Evolutionary conservation across 805 yeast species (phyloP).

Genomic region (Saccharomycopsis guyanensis): DNA sequence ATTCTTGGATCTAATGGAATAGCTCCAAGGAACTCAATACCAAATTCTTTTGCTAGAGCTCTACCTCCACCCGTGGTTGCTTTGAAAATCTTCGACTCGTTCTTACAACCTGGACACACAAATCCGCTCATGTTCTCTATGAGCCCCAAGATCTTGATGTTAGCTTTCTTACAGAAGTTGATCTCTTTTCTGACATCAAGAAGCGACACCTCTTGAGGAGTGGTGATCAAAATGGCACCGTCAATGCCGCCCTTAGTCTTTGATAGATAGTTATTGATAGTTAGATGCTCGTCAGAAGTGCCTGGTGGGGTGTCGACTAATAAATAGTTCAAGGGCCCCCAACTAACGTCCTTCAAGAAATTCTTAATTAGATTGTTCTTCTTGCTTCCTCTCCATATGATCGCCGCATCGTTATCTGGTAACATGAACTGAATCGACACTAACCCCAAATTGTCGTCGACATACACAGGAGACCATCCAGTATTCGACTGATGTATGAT

Average conservation of each 20-base stretch:
- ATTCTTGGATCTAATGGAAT: slow-evolving; percentile 96
- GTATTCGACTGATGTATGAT: slow-evolving; percentile 79
- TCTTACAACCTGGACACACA: slow-evolving; percentile 91
- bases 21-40: slow-evolving; percentile 74
- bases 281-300: slow-evolving; percentile 92
- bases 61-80: slow-evolving; percentile 98
- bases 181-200: slow-evolving; percentile 94
- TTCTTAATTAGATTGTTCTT: slow-evolving; percentile 90
- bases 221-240: slow-evolving; percentile 91
- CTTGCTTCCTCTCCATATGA: slow-evolving; percentile 97
- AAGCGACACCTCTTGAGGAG: slow-evolving; percentile 96
- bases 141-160: slow-evolving; percentile 74
- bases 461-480: slow-evolving; percentile 97
- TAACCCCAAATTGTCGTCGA: slow-evolving; percentile 88
- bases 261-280: slow-evolving; percentile 71
- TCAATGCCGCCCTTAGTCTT: slow-evolving; percentile 79
- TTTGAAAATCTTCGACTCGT: slow-evolving; percentile 81
- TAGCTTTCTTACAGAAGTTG: slow-evolving; percentile 89
- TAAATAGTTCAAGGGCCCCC: slow-evolving; percentile 62
- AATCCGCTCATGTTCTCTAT: slow-evolving; percentile 99
- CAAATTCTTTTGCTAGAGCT: slow-evolving; percentile 70
- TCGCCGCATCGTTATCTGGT: slow-evolving; percentile 87
- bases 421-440: slow-evolving; percentile 94
- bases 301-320: slow-evolving; percentile 98
- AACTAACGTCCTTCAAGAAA: slow-evolving; percentile 87